Percentiles rank a stretch among this genome's conserved stretches.
These are phyloP conservation scores for Dictyostelium capitatum DNA, from an alignment of 78 protist genomes.

Conservation along the genomic window DNA sequence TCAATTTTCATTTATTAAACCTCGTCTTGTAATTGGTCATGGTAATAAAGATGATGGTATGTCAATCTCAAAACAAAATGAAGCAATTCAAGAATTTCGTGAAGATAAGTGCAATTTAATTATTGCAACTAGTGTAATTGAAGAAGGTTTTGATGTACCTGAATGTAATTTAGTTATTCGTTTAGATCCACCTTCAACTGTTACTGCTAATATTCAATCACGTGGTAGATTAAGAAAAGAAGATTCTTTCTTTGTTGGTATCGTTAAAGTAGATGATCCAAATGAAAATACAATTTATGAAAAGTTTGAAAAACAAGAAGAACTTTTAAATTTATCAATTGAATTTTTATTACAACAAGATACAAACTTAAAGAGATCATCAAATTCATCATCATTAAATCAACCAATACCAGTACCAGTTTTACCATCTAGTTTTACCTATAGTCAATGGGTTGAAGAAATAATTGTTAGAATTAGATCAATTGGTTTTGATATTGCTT, in stretches of 20 bases:
- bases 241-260: conserved; percentile 21
- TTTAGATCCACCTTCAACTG: conserved; percentile 57
- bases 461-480: not conserved
- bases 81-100: conserved; percentile 6
- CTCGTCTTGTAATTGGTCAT: conserved; percentile 18
- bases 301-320: not conserved
- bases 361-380: no score
- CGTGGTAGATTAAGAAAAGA: conserved; percentile 32
- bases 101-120: not conserved
- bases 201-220: conserved; percentile 44
- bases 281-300: not conserved
- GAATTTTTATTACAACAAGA: conserved; percentile 10
- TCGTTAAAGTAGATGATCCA: conserved; percentile 10
- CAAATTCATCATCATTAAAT: not conserved
- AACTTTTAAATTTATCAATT: not conserved
- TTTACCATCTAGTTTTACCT: not conserved
- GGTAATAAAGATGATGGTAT: not conserved
- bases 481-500: not conserved
- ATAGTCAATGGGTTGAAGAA: not conserved
- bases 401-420: not conserved
- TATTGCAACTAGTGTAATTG: conserved; percentile 36
- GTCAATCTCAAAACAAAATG: conserved; percentile 18
- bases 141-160: conserved; percentile 67
- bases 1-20: not conserved
- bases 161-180: conserved; percentile 50